These are phyloP conservation scores for Polygonum maritimum DNA, from an alignment of 148 eudicot species.

Conservation along the genomic window DNA sequence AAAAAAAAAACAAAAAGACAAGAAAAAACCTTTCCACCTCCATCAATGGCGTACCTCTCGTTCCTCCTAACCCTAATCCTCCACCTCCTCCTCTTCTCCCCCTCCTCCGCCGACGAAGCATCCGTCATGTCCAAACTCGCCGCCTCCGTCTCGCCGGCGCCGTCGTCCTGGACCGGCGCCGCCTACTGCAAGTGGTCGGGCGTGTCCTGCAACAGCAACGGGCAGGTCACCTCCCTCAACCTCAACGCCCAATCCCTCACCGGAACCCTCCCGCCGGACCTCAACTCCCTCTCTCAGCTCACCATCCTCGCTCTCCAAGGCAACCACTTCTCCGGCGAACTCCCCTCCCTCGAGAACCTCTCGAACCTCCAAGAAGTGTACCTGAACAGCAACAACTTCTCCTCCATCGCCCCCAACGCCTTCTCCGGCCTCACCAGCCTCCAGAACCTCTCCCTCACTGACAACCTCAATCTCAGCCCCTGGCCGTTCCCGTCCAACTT, in stretches of 20 bases:
- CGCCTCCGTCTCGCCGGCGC: slow-evolving; percentile 27
- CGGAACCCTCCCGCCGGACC: slow-evolving; percentile 38
- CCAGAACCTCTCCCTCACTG: slow-evolving; percentile 26
- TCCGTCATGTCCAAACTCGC: slow-evolving; percentile 36
- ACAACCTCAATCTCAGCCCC: slow-evolving; percentile 24
- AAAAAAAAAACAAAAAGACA: not conserved
- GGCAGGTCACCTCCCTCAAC: slow-evolving; percentile 40
- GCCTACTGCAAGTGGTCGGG: slow-evolving; percentile 48
- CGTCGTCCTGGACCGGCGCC: slow-evolving; percentile 37
- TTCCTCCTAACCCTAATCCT: slow-evolving; percentile 4
- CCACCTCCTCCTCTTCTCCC: slow-evolving; percentile 8
- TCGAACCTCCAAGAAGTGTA: slow-evolving; percentile 19
- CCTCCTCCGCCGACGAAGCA: slow-evolving; percentile 31
- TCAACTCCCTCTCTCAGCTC: slow-evolving; percentile 48
- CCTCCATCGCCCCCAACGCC: slow-evolving; percentile 25
- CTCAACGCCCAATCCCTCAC: slow-evolving; percentile 31
- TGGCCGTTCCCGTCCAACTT: slow-evolving; percentile 47
- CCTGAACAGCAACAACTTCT: slow-evolving; percentile 46
- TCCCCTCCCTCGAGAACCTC: slow-evolving; percentile 50
- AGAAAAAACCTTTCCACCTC: not conserved
- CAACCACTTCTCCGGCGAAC: slow-evolving; percentile 43
- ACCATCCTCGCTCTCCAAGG: slow-evolving; percentile 34
- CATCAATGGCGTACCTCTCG: slow-evolving; percentile 11
- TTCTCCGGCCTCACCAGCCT: slow-evolving; percentile 41
- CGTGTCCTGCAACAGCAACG: slow-evolving; percentile 30